phyloP scores from a whole-genome alignment of 2,329 filamentous ascomycete genomes.

The Grosmannia serpens region DNA sequence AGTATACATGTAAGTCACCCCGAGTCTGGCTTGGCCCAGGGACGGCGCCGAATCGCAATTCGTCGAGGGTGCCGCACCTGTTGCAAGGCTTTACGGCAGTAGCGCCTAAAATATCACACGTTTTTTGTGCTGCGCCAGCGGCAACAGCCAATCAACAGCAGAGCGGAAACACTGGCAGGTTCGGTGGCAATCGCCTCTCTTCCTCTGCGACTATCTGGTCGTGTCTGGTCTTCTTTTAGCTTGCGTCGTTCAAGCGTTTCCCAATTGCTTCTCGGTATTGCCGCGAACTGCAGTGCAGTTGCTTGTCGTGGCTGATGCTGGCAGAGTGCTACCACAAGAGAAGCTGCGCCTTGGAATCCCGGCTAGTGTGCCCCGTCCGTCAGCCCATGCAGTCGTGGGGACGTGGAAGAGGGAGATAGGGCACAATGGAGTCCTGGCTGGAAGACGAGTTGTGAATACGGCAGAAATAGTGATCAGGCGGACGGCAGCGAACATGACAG shows the following conservation, averaged over 20 bases:
- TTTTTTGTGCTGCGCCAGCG: not conserved
- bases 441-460: not conserved
- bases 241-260: not conserved
- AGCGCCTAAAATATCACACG: not conserved
- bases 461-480: not conserved
- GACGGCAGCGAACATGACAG: not conserved
- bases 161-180: conserved; percentile 1
- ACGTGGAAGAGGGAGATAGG: not conserved
- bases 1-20: not conserved
- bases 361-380: not conserved
- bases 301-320: not conserved
- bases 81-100: not conserved
- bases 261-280: not conserved
- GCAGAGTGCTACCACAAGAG: not conserved
- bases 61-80: not conserved
- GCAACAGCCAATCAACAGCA: not conserved
- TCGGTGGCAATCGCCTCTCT: not conserved
- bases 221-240: not conserved
- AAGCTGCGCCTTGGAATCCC: not conserved
- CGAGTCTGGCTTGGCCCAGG: not conserved
- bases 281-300: not conserved
- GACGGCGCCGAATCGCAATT: not conserved
- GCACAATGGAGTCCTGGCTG: not conserved
- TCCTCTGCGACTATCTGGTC: not conserved
- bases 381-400: not conserved